Evolutionary conservation across 495 filamentous ascomycete species (phyloP).

Genomic region (Cryomyces minteri): DNA sequence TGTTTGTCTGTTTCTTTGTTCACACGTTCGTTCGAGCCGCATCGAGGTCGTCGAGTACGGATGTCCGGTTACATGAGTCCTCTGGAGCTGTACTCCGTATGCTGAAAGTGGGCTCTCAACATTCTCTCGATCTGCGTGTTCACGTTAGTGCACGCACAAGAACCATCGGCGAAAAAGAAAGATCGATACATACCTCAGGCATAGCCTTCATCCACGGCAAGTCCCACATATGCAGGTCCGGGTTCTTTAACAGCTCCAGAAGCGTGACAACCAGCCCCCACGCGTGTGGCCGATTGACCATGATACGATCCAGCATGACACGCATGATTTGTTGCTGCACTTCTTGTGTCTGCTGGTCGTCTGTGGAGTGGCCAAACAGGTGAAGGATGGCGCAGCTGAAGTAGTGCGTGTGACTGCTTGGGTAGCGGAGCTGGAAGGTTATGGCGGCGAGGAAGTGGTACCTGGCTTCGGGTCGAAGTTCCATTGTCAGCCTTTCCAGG

Average conservation of each 20-base stretch:
- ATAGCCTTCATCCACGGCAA: slow-evolving; percentile 78
- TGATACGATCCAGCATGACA: slow-evolving; percentile 68
- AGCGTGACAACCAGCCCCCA: slow-evolving; percentile 90
- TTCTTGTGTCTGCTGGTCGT: slow-evolving; percentile 26
- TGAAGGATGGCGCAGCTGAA: slow-evolving; percentile 78
- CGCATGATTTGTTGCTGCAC: slow-evolving; percentile 80
- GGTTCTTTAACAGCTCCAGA: slow-evolving; percentile 80
- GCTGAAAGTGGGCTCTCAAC: too few species aligned
- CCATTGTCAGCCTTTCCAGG: slow-evolving; percentile 54
- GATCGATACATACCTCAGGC: slow-evolving; percentile 44
- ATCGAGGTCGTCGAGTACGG: too few species aligned
- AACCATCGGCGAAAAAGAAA: too few species aligned
- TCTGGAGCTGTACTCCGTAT: too few species aligned
- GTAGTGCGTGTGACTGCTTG: slow-evolving; percentile 79
- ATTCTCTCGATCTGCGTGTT: too few species aligned
- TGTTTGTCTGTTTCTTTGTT: too few species aligned
- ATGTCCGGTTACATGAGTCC: too few species aligned
- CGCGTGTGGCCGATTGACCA: slow-evolving; percentile 83
- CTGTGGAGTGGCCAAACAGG: slow-evolving; percentile 41
- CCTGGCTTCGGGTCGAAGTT: slow-evolving; percentile 55
- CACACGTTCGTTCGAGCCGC: too few species aligned
- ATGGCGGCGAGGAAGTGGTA: slow-evolving; percentile 76
- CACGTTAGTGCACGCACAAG: too few species aligned
- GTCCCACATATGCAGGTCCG: slow-evolving; percentile 75
- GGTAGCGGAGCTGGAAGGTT: slow-evolving; percentile 79